Conservation (phyloP, 2,329 filamentous ascomycete species). For the Trichoderma brevicompactum region DNA sequence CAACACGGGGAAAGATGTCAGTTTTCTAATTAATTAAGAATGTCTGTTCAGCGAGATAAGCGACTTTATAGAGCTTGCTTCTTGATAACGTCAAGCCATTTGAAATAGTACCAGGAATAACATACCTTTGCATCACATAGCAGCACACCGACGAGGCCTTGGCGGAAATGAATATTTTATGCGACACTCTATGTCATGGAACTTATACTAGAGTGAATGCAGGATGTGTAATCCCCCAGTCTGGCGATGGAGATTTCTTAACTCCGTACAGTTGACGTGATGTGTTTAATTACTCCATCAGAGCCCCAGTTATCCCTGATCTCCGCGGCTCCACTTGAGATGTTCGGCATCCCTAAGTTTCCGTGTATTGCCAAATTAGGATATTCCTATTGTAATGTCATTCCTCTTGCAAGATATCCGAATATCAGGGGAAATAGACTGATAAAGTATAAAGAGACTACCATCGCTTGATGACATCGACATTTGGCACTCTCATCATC, state of each 20-base stretch:
- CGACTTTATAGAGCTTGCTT: no score
- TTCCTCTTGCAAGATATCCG: not conserved
- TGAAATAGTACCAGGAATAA: no score
- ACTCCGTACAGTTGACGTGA: not conserved
- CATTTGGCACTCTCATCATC: no score
- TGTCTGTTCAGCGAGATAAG: no score
- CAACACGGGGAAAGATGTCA: no score
- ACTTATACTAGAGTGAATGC: not conserved
- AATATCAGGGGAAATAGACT: no score
- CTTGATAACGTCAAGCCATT: no score
- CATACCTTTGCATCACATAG: no score
- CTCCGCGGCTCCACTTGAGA: not conserved
- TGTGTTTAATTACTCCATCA: not conserved
- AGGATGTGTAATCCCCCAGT: not conserved
- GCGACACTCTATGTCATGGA: not conserved
- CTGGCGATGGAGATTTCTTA: not conserved
- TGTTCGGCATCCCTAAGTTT: not conserved
- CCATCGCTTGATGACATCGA: not conserved
- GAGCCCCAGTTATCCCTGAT: not conserved
- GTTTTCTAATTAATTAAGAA: no score
- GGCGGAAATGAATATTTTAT: not conserved
- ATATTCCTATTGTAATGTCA: not conserved
- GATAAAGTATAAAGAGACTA: not conserved
- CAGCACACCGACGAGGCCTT: no score
- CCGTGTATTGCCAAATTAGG: slow-evolving; percentile 9